These are phyloP conservation scores for Ensete glaucum DNA, from an alignment of 176 grass and related monocot genomes.

Conservation along the genomic window DNA sequence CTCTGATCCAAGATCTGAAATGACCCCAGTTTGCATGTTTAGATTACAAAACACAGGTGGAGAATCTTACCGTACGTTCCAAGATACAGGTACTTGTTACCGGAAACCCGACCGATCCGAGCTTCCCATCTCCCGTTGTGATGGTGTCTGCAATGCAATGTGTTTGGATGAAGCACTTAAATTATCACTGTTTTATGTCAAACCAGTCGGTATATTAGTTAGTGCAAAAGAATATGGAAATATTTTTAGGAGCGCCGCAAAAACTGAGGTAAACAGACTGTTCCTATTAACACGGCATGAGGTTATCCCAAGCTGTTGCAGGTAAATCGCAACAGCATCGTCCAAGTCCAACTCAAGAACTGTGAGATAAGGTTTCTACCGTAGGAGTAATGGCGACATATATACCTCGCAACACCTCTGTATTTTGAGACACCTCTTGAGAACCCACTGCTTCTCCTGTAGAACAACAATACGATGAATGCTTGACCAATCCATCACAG, in stretches of 20 bases:
- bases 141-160: conserved; percentile 33
- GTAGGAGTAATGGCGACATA: not conserved
- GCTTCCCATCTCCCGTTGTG: conserved; percentile 65
- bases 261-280: conserved; percentile 1
- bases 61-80: conserved; percentile 37
- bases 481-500: too few relatives aligned
- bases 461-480: not conserved
- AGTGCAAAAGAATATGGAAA: too few relatives aligned
- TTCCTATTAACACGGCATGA: too few relatives aligned
- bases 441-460: conserved; percentile 67
- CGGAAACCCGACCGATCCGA: conserved; percentile 48
- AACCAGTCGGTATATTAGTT: too few relatives aligned
- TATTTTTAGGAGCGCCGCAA: not conserved
- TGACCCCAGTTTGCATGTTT: too few relatives aligned
- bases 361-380: too few relatives aligned
- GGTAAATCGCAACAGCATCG: too few relatives aligned
- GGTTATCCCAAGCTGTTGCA: too few relatives aligned
- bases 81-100: conserved; percentile 69
- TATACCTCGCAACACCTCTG: conserved; percentile 60
- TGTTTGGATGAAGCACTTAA: not conserved
- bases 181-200: too few relatives aligned
- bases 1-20: too few relatives aligned
- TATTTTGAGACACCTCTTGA: conserved; percentile 68
- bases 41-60: not conserved
- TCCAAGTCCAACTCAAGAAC: too few relatives aligned